Percentiles rank a stretch among this genome's conserved stretches.
Conservation (phyloP, 441 rosid genomes). For the Gossypium davidsonii region DNA sequence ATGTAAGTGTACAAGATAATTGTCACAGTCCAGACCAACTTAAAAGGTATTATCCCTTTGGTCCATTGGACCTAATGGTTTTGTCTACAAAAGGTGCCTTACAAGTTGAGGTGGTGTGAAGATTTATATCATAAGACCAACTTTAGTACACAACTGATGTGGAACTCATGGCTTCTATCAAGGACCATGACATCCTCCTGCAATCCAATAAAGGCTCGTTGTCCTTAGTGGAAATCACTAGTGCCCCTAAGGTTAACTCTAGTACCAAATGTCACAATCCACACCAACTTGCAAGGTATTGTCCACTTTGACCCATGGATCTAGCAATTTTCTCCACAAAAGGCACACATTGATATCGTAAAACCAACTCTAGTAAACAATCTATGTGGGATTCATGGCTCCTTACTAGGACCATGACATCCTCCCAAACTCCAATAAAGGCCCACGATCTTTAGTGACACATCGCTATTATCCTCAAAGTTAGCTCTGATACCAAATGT, state of each 20-base stretch:
- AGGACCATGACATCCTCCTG: background rate
- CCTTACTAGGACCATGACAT: background rate
- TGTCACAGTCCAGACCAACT: background rate
- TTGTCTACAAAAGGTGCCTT: background rate
- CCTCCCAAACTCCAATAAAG: background rate
- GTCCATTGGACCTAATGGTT: background rate
- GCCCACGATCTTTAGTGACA: background rate
- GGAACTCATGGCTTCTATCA: background rate
- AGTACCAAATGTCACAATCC: background rate
- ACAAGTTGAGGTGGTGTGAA: background rate
- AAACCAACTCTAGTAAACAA: background rate
- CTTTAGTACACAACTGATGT: background rate
- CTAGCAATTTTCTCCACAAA: background rate
- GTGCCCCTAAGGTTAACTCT: background rate
- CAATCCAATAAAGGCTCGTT: background rate
- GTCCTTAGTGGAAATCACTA: background rate
- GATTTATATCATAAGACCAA: background rate
- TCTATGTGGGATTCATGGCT: background rate
- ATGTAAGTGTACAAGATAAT: background rate
- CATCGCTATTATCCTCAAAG: background rate
- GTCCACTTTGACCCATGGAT: background rate
- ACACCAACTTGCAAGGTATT: background rate
- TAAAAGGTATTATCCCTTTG: background rate
- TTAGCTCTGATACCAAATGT: background rate
- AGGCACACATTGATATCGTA: background rate